These are phyloP conservation scores for Ciborinia camelliae DNA, from an alignment of 2,329 filamentous ascomycete species.

Conservation along the genomic window DNA sequence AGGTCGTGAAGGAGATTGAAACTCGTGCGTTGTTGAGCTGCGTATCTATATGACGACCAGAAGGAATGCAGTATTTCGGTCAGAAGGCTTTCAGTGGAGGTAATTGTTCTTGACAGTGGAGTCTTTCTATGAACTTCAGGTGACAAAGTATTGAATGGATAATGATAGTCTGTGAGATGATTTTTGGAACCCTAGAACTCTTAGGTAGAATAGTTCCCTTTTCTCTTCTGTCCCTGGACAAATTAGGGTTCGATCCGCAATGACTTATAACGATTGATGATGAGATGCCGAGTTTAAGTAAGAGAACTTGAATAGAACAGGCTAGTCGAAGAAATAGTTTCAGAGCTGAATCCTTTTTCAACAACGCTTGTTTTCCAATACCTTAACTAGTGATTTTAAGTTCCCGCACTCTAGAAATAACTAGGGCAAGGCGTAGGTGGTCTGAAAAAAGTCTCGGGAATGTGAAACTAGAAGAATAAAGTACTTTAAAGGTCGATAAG, in stretches of 20 bases:
- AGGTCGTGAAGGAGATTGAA: not conserved
- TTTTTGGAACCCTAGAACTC: conserved; percentile 6
- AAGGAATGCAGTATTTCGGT: conserved; percentile 1
- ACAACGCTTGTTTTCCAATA: conserved; percentile 12
- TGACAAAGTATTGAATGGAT: conserved; percentile 12
- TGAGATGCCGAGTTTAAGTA: conserved; percentile 15
- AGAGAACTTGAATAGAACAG: conserved; percentile 10
- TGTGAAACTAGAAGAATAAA: conserved; percentile 34
- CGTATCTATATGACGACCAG: conserved; percentile 13
- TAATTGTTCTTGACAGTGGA: not conserved
- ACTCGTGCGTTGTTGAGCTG: not conserved
- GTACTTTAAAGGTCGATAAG: conserved; percentile 23
- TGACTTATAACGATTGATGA: conserved; percentile 12
- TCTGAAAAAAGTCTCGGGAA: conserved; percentile 34
- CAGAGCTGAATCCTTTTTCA: conserved; percentile 13
- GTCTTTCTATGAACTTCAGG: conserved; percentile 1
- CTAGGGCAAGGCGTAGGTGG: conserved; percentile 24
- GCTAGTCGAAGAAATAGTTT: conserved; percentile 16
- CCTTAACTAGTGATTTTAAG: conserved; percentile 17
- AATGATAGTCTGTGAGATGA: conserved; percentile 9
- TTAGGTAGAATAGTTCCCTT: conserved; percentile 3
- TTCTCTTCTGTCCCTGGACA: not conserved
- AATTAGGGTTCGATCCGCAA: conserved; percentile 11
- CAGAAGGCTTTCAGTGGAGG: not conserved
- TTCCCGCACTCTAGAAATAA: conserved; percentile 9